Evolutionary conservation across 2,329 filamentous ascomycete species (phyloP).

Genomic region (Hymenoscyphus scutula): DNA sequence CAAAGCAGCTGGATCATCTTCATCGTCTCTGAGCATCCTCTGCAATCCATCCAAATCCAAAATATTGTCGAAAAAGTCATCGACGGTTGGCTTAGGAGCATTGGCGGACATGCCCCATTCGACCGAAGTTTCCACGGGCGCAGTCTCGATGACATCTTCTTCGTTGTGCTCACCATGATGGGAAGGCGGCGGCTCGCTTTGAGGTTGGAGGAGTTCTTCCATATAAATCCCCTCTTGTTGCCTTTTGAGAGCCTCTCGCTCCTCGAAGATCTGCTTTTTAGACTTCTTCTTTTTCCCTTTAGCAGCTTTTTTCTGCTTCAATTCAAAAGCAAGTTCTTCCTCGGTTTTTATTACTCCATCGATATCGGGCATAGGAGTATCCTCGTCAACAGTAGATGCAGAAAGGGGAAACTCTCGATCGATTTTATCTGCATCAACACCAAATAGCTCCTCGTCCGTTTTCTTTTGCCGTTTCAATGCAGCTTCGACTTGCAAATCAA

Average conservation of each 20-base stretch:
- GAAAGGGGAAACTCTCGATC: slow-evolving; percentile 48
- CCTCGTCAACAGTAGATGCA: slow-evolving; percentile 42
- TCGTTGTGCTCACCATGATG: slow-evolving; percentile 34
- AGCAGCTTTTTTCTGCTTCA: slow-evolving; percentile 53
- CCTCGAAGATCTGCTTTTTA: slow-evolving; percentile 73
- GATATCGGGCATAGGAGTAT: slow-evolving; percentile 48
- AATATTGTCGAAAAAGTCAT: slow-evolving; percentile 61
- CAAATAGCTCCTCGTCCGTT: slow-evolving; percentile 74
- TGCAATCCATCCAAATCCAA: slow-evolving; percentile 72
- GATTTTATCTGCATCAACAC: slow-evolving; percentile 55
- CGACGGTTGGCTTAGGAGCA: slow-evolving; percentile 60
- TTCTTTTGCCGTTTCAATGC: slow-evolving; percentile 80
- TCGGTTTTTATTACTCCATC: slow-evolving; percentile 51
- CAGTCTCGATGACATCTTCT: slow-evolving; percentile 38
- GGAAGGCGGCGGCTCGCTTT: slow-evolving; percentile 39
- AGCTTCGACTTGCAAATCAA: slow-evolving; percentile 65
- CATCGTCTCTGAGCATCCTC: slow-evolving; percentile 64
- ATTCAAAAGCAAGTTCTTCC: slow-evolving; percentile 43
- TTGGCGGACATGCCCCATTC: slow-evolving; percentile 59
- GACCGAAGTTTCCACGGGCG: slow-evolving; percentile 43
- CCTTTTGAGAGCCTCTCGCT: slow-evolving; percentile 59
- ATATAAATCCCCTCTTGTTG: slow-evolving; percentile 47
- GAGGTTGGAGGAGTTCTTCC: slow-evolving; percentile 41
- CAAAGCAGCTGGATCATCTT: slow-evolving; percentile 59
- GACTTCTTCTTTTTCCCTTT: slow-evolving; percentile 66